Evolutionary conservation across 2,329 filamentous ascomycete species (phyloP).

Genomic region (Didymella sp.): DNA sequence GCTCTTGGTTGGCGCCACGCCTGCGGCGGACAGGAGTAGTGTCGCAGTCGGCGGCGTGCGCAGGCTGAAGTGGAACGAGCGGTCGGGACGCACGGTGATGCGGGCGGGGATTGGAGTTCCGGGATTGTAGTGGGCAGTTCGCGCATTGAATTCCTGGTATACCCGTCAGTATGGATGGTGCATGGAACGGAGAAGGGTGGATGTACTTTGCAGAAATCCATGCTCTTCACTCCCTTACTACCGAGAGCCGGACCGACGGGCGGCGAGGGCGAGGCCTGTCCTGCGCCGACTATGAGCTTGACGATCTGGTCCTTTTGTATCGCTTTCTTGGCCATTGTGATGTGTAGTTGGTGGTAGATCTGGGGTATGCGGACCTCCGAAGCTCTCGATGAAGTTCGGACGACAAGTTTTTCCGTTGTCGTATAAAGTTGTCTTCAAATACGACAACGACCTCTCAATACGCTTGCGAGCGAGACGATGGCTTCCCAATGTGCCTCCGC

Average conservation of each 20-base stretch:
- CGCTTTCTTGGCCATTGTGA: constrained; percentile 48
- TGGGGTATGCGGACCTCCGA: constrained; percentile 12
- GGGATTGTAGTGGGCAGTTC: constrained; percentile 80
- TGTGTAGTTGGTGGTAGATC: constrained; percentile 8
- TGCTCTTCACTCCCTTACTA: constrained; percentile 97
- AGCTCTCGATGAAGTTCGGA: constrained; percentile 14
- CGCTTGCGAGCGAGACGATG: background rate
- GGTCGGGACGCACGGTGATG: constrained; percentile 90
- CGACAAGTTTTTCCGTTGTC: constrained; percentile 5
- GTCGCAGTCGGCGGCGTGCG: constrained; percentile 95
- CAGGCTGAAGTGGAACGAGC: constrained; percentile 90
- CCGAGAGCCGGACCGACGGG: constrained; percentile 95
- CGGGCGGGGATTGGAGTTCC: constrained; percentile 90
- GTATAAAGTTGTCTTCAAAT: background rate
- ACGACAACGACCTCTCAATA: background rate
- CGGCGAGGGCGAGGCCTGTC: constrained; percentile 91
- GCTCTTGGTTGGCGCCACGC: constrained; percentile 75
- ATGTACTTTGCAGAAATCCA: constrained; percentile 97
- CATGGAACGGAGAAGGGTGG: background rate
- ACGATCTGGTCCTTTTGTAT: constrained; percentile 66
- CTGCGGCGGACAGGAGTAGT: constrained; percentile 83
- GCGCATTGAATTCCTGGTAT: constrained; percentile 89
- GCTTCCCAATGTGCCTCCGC: background rate
- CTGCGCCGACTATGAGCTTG: constrained; percentile 96
- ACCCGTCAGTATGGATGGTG: background rate